Conservation (phyloP, 148 eudicot species). For the Silene uniflora region DNA sequence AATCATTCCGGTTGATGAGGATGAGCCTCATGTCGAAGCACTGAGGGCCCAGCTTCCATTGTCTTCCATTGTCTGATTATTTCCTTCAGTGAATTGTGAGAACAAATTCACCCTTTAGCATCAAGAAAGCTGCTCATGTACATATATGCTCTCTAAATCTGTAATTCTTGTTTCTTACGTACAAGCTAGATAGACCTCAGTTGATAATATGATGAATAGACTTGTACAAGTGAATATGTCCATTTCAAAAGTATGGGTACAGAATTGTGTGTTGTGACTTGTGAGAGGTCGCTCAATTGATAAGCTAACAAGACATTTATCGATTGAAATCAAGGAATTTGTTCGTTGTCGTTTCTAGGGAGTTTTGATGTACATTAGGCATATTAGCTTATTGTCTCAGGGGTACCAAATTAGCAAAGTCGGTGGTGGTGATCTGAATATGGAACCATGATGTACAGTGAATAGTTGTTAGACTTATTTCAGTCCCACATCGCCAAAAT, state of each 20-base stretch:
- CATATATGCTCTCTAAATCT: neutral
- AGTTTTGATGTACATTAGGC: too few relatives aligned
- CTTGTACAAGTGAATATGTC: neutral
- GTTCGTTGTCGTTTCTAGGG: too few relatives aligned
- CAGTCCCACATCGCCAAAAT: too few relatives aligned
- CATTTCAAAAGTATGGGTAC: neutral
- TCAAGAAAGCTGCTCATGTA: neutral
- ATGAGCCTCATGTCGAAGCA: slow-evolving; percentile 61
- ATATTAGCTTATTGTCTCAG: too few relatives aligned
- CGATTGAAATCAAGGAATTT: too few relatives aligned
- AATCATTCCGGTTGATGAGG: slow-evolving; percentile 54
- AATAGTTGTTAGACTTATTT: too few relatives aligned
- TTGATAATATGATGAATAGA: neutral
- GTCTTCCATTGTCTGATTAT: slow-evolving; percentile 58
- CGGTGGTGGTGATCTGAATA: too few relatives aligned
- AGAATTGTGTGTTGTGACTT: neutral
- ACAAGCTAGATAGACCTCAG: too few relatives aligned
- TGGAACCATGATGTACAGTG: too few relatives aligned
- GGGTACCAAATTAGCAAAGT: too few relatives aligned
- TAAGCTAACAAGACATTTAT: too few relatives aligned
- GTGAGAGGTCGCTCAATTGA: too few relatives aligned
- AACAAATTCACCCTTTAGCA: neutral
- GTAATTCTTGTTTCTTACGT: neutral
- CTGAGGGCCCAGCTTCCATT: slow-evolving; percentile 54
- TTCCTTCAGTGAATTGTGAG: slow-evolving; percentile 38